Evolutionary conservation across 2,329 filamentous ascomycete genomes (phyloP).

Genomic region (Tothia fuscella): DNA sequence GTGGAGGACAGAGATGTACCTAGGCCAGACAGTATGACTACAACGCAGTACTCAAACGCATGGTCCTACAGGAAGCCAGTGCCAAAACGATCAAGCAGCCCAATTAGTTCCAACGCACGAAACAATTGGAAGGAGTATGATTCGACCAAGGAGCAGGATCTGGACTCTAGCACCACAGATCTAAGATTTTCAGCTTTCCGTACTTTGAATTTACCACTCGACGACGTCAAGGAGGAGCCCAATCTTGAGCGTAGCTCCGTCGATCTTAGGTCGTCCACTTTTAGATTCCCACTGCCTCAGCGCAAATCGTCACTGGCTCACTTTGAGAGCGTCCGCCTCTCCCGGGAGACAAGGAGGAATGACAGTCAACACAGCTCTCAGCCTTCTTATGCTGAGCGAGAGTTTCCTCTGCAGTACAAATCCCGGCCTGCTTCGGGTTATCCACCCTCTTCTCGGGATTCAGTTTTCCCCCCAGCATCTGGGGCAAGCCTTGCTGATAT

Average conservation of each 20-base stretch:
- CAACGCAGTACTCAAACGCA: neutral
- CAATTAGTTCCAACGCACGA: constrained; percentile 1
- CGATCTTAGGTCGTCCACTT: constrained; percentile 19
- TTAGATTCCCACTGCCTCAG: constrained; percentile 8
- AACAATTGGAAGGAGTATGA: neutral
- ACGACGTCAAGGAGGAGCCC: constrained; percentile 34
- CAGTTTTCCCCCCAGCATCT: constrained; percentile 1
- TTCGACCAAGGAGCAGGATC: neutral
- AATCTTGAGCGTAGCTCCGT: constrained; percentile 26
- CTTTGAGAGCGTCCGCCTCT: constrained; percentile 3
- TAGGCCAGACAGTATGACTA: constrained; percentile 1
- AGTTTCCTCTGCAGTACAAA: neutral
- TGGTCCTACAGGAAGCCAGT: constrained; percentile 5
- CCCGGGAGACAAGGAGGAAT: constrained; percentile 5
- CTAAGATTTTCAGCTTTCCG: constrained; percentile 7
- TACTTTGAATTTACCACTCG: constrained; percentile 1
- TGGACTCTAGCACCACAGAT: constrained; percentile 6
- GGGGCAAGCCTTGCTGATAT: constrained; percentile 21
- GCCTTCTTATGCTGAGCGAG: neutral
- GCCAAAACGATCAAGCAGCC: neutral
- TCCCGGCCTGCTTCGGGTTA: neutral
- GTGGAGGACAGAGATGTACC: neutral
- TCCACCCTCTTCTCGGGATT: neutral
- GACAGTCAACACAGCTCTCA: neutral
- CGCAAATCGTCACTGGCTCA: constrained; percentile 7